phyloP scores from a whole-genome alignment of 768 basidiomycete species.

The Leccinum subgranulosum region DNA sequence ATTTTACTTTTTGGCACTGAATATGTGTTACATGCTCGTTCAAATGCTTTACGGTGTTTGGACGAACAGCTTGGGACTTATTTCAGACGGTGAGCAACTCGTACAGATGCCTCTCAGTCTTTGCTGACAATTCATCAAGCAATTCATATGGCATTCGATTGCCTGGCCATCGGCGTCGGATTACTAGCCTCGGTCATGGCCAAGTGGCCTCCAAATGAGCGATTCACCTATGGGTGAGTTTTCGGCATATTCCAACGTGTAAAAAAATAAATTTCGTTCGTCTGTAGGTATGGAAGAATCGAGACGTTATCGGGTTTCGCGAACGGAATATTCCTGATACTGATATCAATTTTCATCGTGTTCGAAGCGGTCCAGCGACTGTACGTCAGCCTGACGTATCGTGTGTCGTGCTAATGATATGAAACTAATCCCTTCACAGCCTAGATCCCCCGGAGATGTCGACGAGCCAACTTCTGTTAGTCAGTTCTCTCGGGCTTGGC shows the following conservation, averaged over 20 bases:
- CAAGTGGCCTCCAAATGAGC: slow-evolving; percentile 92
- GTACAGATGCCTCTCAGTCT: background rate
- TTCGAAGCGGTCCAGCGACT: slow-evolving; percentile 96
- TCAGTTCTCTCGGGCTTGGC: slow-evolving; percentile 83
- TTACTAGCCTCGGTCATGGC: slow-evolving; percentile 97
- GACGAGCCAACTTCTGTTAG: slow-evolving; percentile 84
- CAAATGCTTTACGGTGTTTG: slow-evolving; percentile 97
- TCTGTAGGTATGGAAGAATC: slow-evolving; percentile 81
- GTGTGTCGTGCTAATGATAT: background rate
- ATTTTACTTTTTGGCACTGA: slow-evolving; percentile 94
- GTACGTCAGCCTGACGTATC: slow-evolving; percentile 41
- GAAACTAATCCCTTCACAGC: slow-evolving; percentile 35
- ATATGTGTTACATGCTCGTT: slow-evolving; percentile 93
- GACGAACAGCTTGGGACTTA: slow-evolving; percentile 95
- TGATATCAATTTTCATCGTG: slow-evolving; percentile 97
- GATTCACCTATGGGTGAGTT: slow-evolving; percentile 90
- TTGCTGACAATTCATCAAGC: slow-evolving; percentile 46
- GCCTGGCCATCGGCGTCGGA: slow-evolving; percentile 94
- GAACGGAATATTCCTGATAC: slow-evolving; percentile 89
- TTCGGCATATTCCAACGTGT: background rate
- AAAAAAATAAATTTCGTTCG: background rate
- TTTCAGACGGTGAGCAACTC: slow-evolving; percentile 82
- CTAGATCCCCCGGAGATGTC: slow-evolving; percentile 98
- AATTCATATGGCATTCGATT: slow-evolving; percentile 99
- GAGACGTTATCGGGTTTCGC: slow-evolving; percentile 98